Conservation (phyloP, 352 stramenopile species). For the Globisporangium okanoganense region DNA sequence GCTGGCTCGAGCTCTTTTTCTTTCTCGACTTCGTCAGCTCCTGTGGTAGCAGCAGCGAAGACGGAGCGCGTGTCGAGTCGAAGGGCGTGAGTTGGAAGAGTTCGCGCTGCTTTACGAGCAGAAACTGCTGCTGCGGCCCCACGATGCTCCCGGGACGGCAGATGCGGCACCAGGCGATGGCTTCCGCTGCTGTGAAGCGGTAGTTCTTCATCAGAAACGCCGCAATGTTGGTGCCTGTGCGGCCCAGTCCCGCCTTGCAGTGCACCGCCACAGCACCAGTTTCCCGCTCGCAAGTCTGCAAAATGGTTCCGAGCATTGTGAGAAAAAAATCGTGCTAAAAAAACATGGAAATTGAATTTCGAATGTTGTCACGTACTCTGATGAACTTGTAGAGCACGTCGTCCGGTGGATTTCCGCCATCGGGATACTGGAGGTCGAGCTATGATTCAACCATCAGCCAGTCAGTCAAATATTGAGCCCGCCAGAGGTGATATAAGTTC, state of each 20-base stretch:
- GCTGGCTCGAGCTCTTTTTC: background rate
- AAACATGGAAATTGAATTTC: background rate
- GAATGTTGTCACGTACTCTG: slow-evolving; percentile 29
- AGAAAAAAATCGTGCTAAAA: slow-evolving; percentile 5
- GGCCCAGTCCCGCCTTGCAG: slow-evolving; percentile 96
- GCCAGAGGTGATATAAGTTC: too few relatives aligned
- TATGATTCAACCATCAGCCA: slow-evolving; percentile 4
- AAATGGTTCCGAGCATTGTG: background rate
- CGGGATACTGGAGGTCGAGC: slow-evolving; percentile 92
- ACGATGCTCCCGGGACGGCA: slow-evolving; percentile 94
- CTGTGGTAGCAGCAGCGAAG: background rate
- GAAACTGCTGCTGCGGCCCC: slow-evolving; percentile 94
- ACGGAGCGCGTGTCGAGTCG: background rate
- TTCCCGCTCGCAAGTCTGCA: slow-evolving; percentile 49
- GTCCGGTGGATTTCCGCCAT: slow-evolving; percentile 89
- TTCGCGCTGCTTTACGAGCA: slow-evolving; percentile 78
- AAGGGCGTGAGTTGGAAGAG: slow-evolving; percentile 26
- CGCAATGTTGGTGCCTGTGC: slow-evolving; percentile 95
- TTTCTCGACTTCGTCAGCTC: background rate
- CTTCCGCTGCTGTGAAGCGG: slow-evolving; percentile 90
- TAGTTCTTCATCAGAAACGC: slow-evolving; percentile 97
- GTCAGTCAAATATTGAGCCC: background rate
- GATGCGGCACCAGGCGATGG: slow-evolving; percentile 95
- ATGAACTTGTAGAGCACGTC: slow-evolving; percentile 86
- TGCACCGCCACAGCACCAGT: slow-evolving; percentile 93